phyloP scores from a whole-genome alignment of 495 filamentous ascomycete genomes.

The Evansstolkia leycettana region DNA sequence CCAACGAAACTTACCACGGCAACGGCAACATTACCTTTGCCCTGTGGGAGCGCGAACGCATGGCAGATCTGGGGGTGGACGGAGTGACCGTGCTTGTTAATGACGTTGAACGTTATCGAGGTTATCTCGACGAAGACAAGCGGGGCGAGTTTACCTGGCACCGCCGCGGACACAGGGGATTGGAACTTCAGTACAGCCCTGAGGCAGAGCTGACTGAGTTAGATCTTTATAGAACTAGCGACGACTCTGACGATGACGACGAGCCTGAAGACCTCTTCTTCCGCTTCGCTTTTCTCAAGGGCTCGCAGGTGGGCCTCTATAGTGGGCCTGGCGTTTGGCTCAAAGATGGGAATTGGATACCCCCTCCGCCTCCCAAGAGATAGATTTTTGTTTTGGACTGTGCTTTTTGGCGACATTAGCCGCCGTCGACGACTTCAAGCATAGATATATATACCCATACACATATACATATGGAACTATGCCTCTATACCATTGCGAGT shows the following conservation, averaged over 20 bases:
- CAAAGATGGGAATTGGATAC: slow-evolving; percentile 53
- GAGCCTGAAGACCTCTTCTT: slow-evolving; percentile 58
- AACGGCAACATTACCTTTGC: slow-evolving; percentile 48
- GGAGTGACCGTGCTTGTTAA: slow-evolving; percentile 86
- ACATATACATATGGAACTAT: neutral
- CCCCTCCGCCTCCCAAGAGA: slow-evolving; percentile 19
- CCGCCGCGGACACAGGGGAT: slow-evolving; percentile 29
- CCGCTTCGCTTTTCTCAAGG: slow-evolving; percentile 69
- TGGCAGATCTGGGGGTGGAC: slow-evolving; percentile 57
- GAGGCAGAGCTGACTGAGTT: slow-evolving; percentile 5
- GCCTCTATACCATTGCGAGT: neutral
- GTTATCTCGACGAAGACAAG: slow-evolving; percentile 40
- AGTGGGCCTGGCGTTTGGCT: slow-evolving; percentile 73
- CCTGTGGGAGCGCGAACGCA: slow-evolving; percentile 33
- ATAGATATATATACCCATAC: no score
- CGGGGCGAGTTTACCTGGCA: slow-evolving; percentile 34
- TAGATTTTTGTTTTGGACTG: neutral
- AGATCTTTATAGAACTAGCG: slow-evolving; percentile 19
- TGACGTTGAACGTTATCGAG: slow-evolving; percentile 77
- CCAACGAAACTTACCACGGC: slow-evolving; percentile 17
- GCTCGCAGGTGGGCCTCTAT: slow-evolving; percentile 58
- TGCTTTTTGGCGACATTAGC: no score
- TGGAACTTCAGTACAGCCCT: slow-evolving; percentile 21
- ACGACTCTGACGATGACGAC: slow-evolving; percentile 24
- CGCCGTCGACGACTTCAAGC: no score